Evolutionary conservation across 1,284 basidiomycete species (phyloP).

Genomic region (Polyporus tsugae): DNA sequence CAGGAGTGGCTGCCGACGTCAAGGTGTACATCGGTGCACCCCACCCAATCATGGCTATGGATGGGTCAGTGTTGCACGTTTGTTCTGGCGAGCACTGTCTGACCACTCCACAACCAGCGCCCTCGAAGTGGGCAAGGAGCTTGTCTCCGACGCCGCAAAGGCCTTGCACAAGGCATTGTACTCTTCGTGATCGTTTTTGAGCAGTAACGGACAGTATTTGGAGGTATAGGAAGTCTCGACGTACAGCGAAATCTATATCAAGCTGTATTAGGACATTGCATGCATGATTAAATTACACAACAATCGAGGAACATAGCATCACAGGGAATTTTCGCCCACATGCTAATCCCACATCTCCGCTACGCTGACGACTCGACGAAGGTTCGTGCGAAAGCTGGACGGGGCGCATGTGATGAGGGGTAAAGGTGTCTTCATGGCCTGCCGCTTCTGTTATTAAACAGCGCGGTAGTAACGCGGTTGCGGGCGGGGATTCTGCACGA

Average conservation of each 20-base stretch:
- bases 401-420: neutral
- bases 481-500: slow-evolving; percentile 8
- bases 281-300: neutral
- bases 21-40: slow-evolving; percentile 68
- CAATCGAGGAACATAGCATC: neutral
- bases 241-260: neutral
- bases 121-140: slow-evolving; percentile 56
- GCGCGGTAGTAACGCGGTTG: neutral
- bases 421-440: neutral
- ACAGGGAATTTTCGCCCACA: neutral
- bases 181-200: slow-evolving; percentile 15
- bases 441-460: neutral
- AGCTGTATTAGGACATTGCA: neutral
- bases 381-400: neutral
- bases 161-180: slow-evolving; percentile 56
- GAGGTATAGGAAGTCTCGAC: neutral
- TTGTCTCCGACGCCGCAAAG: slow-evolving; percentile 62
- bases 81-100: neutral
- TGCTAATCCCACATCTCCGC: neutral
- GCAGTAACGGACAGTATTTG: neutral
- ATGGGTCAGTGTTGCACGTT: slow-evolving; percentile 41
- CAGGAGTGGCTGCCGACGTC: slow-evolving; percentile 62
- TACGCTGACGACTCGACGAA: neutral
- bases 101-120: slow-evolving; percentile 45
- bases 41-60: slow-evolving; percentile 77